A percentile compares a stretch with the other conserved stretches of the same genome.
Conservation (phyloP, 352 stramenopile genomes). For the Phytophthora agathidicida region DNA sequence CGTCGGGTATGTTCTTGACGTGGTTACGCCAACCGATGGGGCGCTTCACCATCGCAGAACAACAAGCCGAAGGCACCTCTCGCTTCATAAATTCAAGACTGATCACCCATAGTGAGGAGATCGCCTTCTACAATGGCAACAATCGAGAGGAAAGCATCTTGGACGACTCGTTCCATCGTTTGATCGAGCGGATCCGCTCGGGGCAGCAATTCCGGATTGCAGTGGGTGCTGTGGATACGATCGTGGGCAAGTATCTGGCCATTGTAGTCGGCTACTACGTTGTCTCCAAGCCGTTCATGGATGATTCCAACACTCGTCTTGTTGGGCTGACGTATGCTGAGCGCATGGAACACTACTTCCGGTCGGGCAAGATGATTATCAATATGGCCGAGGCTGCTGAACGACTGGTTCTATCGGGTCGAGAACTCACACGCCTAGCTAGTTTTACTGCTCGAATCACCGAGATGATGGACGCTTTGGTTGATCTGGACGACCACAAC, state of each 20-base stretch:
- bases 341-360: slow-evolving; percentile 88
- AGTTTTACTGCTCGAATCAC: slow-evolving; percentile 80
- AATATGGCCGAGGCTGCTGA: slow-evolving; percentile 89
- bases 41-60: slow-evolving; percentile 82
- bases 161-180: slow-evolving; percentile 68
- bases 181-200: slow-evolving; percentile 72
- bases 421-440: slow-evolving; percentile 83
- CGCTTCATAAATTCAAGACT: slow-evolving; percentile 89
- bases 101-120: slow-evolving; percentile 91
- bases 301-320: slow-evolving; percentile 57
- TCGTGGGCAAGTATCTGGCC: too few species aligned
- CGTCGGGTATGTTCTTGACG: slow-evolving; percentile 73
- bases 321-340: slow-evolving; percentile 72
- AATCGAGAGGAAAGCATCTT: slow-evolving; percentile 81
- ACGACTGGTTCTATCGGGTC: slow-evolving; percentile 82
- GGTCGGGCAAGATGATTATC: slow-evolving; percentile 85
- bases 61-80: slow-evolving; percentile 86
- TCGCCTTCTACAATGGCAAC: slow-evolving; percentile 93
- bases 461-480: slow-evolving; percentile 81
- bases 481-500: slow-evolving; percentile 61
- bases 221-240: slow-evolving; percentile 82
- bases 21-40: slow-evolving; percentile 73
- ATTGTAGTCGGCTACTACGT: slow-evolving; percentile 82
- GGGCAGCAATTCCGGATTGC: slow-evolving; percentile 88
- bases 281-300: slow-evolving; percentile 80